Base-by-base conservation (phyloP, 2,329 filamentous ascomycete genomes). In the Xylaria sp. region DNA sequence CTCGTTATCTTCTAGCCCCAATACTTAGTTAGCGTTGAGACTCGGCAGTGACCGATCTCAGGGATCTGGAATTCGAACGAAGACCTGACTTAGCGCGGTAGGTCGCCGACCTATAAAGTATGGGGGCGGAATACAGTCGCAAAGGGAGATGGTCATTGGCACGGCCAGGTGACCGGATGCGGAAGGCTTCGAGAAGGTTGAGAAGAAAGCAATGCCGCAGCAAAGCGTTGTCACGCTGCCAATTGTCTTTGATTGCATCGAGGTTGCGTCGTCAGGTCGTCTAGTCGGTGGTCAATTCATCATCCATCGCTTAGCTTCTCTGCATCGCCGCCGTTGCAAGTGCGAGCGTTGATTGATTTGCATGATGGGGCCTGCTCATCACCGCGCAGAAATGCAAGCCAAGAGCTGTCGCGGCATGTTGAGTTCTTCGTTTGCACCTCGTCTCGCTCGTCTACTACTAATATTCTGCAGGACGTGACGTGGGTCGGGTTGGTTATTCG, bases 181-280 rank as follows among this genome's bases (percentile, higher is more conserved):
- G 74, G 75, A 75, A 76, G 74, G 74, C 73, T 76, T 76, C 75
- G 72, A 76, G 75, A 76, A 76, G 66, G 65, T 58, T 65, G 63
- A 66, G 67, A 67, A 69, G 66, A 61, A 65, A 69, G 71, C 70
- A 65, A 65, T 69, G 72, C 72, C 67, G 74, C 73, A 67, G 69
- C 66, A 75, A 74, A 70, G 68, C 70, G 65, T 69, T 68, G 73
- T 74, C 65, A 62, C 72, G 74, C 70, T 74, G 74, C 72, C 72
- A 66, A n/a, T n/a, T 50, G 50, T 52, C n/a, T 39, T 39, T 18
- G 45, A 32, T 28, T 55, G 45, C 55, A 12, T 30, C 53, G 41
- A 12, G 23, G 52, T 32, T n/a, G 53, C 48, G 62, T 36, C 13
- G 36, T 12, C 12, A 13, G 34, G 34, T 36, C 34, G 18, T 1